Evolutionary conservation across 106 monocot species (phyloP).

Genomic region (Hemerocallis citrina): DNA sequence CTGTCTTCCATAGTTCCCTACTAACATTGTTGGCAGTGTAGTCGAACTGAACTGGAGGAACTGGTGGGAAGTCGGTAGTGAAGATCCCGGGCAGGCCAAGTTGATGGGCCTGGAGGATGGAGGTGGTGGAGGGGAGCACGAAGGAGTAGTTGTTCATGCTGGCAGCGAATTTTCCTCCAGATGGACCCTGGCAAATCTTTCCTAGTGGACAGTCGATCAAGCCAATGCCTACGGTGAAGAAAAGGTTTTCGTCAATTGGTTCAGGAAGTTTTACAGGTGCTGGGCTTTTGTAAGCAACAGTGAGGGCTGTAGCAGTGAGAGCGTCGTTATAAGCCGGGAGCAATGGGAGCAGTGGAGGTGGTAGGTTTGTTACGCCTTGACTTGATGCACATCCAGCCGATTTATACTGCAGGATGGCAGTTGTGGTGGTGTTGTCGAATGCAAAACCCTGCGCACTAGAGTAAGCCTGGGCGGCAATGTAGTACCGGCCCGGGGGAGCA

Average conservation of each 20-base stretch:
- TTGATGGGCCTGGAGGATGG: constrained; percentile 49
- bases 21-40: constrained; percentile 42
- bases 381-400: neutral
- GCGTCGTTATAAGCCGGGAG: constrained; percentile 53
- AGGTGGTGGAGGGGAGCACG: constrained; percentile 21
- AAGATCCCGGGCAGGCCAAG: constrained; percentile 33
- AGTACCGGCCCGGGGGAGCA: constrained; percentile 44
- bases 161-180: constrained; percentile 32
- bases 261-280: constrained; percentile 23
- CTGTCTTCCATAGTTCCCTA: constrained; percentile 23
- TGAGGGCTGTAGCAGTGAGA: constrained; percentile 17
- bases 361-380: too few relatives aligned
- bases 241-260: constrained; percentile 42
- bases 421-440: constrained; percentile 69
- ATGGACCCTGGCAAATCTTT: constrained; percentile 29
- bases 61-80: constrained; percentile 44
- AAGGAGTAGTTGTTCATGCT: constrained; percentile 77
- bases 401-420: constrained; percentile 57
- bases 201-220: constrained; percentile 30
- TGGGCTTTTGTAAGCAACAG: constrained; percentile 23
- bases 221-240: constrained; percentile 53
- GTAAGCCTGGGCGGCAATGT: constrained; percentile 67
- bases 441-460: constrained; percentile 25
- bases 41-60: constrained; percentile 41
- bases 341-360: constrained; percentile 21